Evolutionary conservation across 345 rosid genomes (phyloP), one percentile per base, ranked within the genome.

Genomic region (Rhodamnia argentea): DNA sequence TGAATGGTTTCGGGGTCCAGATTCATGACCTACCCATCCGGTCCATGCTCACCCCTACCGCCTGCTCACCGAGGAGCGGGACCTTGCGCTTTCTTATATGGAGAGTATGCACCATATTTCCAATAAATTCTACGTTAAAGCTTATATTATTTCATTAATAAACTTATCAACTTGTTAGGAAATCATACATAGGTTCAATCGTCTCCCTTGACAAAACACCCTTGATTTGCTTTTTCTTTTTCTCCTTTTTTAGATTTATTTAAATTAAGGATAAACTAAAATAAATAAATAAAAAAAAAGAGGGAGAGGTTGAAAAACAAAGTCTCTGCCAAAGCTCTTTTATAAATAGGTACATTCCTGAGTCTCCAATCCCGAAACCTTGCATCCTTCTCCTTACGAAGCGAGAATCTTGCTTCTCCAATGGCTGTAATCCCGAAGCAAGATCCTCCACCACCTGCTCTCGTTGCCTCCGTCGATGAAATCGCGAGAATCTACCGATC

Each of bases 401-500:
- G 56, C 52, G 59, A 40, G 44, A 37, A 10, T 50, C 84, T 57
- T 83, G 50, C 82, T 82, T 52, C 59, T 83, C 87, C 58, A 88
- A 93, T 92, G 94, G 91, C 91, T 13, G 90, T 84, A 40, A 85
- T 84, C n/a, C n/a, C 88, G 59, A 87, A 83, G 75, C 87, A 89
- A 87, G 88, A 86, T 20, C 84, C 70, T 10, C 54, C 70, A 22
- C 87, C 94, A 1, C 90, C 93, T 16, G 91, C 90, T 86, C 62
- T 91, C 32, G 32, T 82, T 24, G 91, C 88, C 64, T 86, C 94
- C 44, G 89, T 93, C 23, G 91, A 86, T 44, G 95, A 94, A 86
- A 93, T 93, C 90, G 91, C 86, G 91, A 86, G 89, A 37, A 90
- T 92, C 52, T 91, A 89, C 91, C 90, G 89, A 83, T 93, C 94